phyloP scores from a whole-genome alignment of 331 rosid species.

The Cydonia oblonga region DNA sequence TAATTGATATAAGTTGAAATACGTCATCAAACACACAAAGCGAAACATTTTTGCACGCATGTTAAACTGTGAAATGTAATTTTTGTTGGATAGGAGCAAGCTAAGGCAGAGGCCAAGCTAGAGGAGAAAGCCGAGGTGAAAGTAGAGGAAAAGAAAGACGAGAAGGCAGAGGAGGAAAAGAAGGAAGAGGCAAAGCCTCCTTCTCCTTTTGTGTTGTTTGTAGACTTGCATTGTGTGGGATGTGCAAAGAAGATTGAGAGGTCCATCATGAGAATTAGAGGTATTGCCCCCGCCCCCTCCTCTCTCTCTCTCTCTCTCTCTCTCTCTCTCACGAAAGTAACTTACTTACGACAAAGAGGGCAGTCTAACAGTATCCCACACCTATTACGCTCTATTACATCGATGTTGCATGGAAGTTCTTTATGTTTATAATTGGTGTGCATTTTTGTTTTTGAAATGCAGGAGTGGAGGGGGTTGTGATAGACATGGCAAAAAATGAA shows the following conservation, averaged over 20 bases:
- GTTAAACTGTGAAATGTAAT: neutral
- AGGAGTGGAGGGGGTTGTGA: slow-evolving; percentile 81
- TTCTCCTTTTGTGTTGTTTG: slow-evolving; percentile 48
- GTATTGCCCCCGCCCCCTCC: neutral
- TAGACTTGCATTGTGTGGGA: slow-evolving; percentile 82
- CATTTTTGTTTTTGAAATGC: slow-evolving; percentile 2
- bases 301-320: neutral
- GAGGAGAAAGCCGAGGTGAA: slow-evolving; percentile 12
- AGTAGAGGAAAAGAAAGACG: slow-evolving; percentile 11
- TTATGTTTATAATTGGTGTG: neutral
- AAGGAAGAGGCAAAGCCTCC: slow-evolving; percentile 43
- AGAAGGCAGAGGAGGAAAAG: slow-evolving; percentile 8
- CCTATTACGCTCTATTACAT: neutral
- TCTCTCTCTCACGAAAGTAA: neutral
- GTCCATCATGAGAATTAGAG: slow-evolving; percentile 55
- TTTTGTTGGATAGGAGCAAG: slow-evolving; percentile 35
- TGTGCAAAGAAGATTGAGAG: slow-evolving; percentile 83
- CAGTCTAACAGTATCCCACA: neutral
- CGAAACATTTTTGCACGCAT: neutral
- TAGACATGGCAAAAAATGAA: slow-evolving; percentile 71
- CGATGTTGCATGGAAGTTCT: too few species aligned
- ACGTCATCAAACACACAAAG: neutral
- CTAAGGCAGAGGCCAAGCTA: slow-evolving; percentile 36
- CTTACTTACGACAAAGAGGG: neutral
- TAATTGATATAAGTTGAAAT: neutral